A percentile compares a stretch with the other conserved stretches of the same genome.
These are phyloP conservation scores for Ambrosia trifida DNA, from an alignment of 129 eudicot species.

Conservation along the genomic window DNA sequence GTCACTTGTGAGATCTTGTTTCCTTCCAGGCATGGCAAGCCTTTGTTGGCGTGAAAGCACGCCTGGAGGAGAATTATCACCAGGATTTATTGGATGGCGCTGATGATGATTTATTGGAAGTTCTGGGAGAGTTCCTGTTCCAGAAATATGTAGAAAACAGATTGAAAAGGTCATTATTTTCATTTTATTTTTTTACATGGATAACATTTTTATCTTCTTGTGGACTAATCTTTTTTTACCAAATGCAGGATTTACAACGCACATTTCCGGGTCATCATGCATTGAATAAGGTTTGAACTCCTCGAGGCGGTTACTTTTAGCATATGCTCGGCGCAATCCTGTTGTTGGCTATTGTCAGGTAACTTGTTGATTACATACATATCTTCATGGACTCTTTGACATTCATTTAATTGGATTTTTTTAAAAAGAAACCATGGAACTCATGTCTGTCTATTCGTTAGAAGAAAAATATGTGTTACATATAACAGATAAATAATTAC, in stretches of 20 bases:
- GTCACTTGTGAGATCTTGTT: background rate
- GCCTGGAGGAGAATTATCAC: constrained; percentile 81
- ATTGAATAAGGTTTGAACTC: constrained; percentile 77
- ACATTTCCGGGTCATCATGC: constrained; percentile 99
- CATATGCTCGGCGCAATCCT: constrained; percentile 92
- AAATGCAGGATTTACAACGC: constrained; percentile 79
- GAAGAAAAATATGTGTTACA: too few relatives aligned
- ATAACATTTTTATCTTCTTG: background rate
- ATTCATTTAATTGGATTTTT: background rate
- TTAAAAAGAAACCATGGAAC: too few relatives aligned
- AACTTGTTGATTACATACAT: constrained; percentile 3
- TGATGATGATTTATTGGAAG: constrained; percentile 27
- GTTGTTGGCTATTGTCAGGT: constrained; percentile 99
- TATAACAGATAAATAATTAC: too few relatives aligned
- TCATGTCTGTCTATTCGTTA: background rate
- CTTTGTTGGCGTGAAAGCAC: constrained; percentile 83
- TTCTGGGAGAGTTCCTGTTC: constrained; percentile 30
- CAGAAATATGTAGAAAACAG: constrained; percentile 83
- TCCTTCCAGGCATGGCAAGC: constrained; percentile 90
- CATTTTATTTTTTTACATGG: constrained; percentile 37
- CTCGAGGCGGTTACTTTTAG: constrained; percentile 80
- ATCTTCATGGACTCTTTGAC: background rate
- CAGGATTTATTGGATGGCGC: constrained; percentile 60
- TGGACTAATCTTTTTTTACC: constrained; percentile 35
- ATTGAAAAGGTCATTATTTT: constrained; percentile 90